Conservation (phyloP, 2,329 filamentous ascomycete genomes). For the Ophiostoma triangulosporum region DNA sequence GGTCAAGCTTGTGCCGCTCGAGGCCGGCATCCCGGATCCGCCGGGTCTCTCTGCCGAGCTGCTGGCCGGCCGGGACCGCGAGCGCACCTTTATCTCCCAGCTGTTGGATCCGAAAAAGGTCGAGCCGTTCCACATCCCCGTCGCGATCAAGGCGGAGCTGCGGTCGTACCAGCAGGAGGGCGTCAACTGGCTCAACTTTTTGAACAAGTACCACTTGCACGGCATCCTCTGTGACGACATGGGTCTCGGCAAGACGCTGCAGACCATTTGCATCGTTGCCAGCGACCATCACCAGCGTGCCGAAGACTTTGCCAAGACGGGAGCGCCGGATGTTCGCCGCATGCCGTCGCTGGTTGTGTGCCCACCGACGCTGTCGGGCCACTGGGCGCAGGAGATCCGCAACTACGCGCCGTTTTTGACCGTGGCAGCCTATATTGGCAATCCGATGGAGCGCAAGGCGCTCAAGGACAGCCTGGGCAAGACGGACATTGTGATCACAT, state of each 20-base stretch:
- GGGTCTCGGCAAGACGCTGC: constrained; percentile 94
- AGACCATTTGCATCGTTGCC: constrained; percentile 94
- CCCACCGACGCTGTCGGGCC: constrained; percentile 87
- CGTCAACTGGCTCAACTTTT: constrained; percentile 96
- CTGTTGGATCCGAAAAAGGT: constrained; percentile 96
- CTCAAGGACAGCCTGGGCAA: constrained; percentile 56
- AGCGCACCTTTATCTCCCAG: constrained; percentile 92
- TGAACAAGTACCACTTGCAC: constrained; percentile 95
- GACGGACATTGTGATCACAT: constrained; percentile 91
- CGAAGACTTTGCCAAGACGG: constrained; percentile 76
- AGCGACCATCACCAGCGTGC: constrained; percentile 92
- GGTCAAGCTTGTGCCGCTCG: constrained; percentile 90
- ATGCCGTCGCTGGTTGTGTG: constrained; percentile 91
- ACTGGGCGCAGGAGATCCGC: constrained; percentile 97
- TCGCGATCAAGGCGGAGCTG: constrained; percentile 91
- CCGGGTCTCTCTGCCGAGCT: constrained; percentile 82
- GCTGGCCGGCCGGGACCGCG: constrained; percentile 78
- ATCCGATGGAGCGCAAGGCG: constrained; percentile 64
- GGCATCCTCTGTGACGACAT: constrained; percentile 98
- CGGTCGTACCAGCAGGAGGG: constrained; percentile 97
- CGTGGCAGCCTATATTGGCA: constrained; percentile 81
- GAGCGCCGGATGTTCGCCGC: constrained; percentile 60
- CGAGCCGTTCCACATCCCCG: constrained; percentile 82
- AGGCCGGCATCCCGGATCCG: constrained; percentile 93
- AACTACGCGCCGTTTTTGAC: constrained; percentile 89